These are phyloP conservation scores for Aspergillus sp. DNA, from an alignment of 2,329 filamentous ascomycete genomes.

Conservation along the genomic window DNA sequence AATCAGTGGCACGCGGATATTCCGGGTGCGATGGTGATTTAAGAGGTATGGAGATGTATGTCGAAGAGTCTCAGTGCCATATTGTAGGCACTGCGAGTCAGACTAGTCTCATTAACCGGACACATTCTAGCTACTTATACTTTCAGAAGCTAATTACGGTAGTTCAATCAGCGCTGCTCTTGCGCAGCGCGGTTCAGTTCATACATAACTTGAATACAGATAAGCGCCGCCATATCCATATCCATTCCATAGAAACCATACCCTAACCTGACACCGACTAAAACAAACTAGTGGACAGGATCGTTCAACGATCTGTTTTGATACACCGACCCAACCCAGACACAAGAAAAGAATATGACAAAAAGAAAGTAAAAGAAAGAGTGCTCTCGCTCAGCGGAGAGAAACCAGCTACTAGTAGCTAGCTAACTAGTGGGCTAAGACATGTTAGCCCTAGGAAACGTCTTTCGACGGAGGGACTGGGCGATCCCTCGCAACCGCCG, in stretches of 20 bases:
- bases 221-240: neutral
- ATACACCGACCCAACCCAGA: slow-evolving; percentile 6
- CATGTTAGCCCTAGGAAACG: slow-evolving; percentile 8
- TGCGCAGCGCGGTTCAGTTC: neutral
- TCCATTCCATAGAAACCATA: neutral
- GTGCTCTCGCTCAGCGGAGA: neutral
- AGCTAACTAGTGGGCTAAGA: neutral
- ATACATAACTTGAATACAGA: neutral
- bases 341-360: slow-evolving; percentile 13
- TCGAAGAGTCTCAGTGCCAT: neutral
- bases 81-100: neutral
- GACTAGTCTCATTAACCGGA: neutral
- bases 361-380: slow-evolving; percentile 5
- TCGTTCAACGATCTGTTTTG: slow-evolving; percentile 13
- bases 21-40: no score
- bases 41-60: neutral
- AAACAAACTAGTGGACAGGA: neutral
- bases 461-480: slow-evolving; percentile 11
- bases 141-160: neutral
- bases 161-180: neutral
- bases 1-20: no score
- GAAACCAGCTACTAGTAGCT: neutral
- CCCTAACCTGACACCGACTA: neutral
- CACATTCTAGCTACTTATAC: neutral
- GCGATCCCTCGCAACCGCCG: slow-evolving; percentile 12